Base-by-base conservation (phyloP, 768 basidiomycete species). In the Serendipita sp. region DNA sequence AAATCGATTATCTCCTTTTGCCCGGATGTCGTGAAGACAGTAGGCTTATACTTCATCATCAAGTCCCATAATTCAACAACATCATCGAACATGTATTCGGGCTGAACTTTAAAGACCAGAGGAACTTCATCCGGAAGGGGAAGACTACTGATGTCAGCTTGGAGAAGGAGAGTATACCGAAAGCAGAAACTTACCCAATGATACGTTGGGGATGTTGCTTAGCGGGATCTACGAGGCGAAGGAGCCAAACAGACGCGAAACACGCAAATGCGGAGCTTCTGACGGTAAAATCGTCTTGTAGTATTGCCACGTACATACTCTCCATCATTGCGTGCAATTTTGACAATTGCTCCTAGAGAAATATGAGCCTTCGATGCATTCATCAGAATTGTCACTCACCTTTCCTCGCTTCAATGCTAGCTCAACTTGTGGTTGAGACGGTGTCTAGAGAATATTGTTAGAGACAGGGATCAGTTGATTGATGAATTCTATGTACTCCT, bases 31-130 rank as follows among this genome's bases (percentile, higher is more conserved):
- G 91, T 88, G 62, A 97, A 82, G 63, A 86, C 89, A 51, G 91
- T 83, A 0, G 91, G 92, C 0, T 82, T 80, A 38, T 69, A 93
- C 90, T 87, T 84, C 8, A 89, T 83, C 15, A 88, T 79, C 72
- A 92, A 97, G 63, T 87, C 80, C 64, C 89, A 80, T 71, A 89
- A 94, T 65, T 95, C 92, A 0, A 92, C 86, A 3, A 97, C 83
- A 71, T 97, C 95, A 72, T 98, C 96, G 46, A 97, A 74, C 13
- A 96, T 81, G 71, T 93, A 95, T 73, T 99, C 96, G 0, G 96
- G 96, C 34, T 98, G 79, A 64, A 89, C 85, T 35, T 86, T 80
- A 79, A 97, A 97, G 0, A 81, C 77, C 74, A 85, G 80, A 0
- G 94, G 92, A 4, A 94, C 86, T 63, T 93, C 89, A 64, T 83